Evolutionary conservation across 1,284 basidiomycete genomes (phyloP).

Genomic region (Puccinia polysora): DNA sequence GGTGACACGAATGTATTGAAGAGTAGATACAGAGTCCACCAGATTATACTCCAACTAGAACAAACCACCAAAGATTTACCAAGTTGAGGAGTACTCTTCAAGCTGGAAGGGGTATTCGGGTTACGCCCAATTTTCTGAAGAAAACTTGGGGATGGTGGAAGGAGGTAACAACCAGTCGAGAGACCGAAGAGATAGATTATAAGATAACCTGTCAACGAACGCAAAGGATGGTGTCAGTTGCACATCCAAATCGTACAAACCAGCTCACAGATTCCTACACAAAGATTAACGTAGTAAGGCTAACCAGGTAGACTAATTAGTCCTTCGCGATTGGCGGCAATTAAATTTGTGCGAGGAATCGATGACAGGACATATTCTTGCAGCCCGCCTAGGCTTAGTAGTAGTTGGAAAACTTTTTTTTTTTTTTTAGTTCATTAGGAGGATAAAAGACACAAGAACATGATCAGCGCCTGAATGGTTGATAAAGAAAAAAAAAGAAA

Average conservation of each 20-base stretch:
- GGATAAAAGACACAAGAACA: no score
- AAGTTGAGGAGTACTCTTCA: slow-evolving; percentile 40
- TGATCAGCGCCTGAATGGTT: no score
- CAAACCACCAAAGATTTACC: slow-evolving; percentile 71
- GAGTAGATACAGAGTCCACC: slow-evolving; percentile 66
- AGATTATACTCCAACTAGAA: slow-evolving; percentile 68
- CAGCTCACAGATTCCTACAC: no score
- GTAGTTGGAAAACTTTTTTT: slow-evolving; percentile 65
- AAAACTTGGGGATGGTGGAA: slow-evolving; percentile 71
- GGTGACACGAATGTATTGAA: slow-evolving; percentile 49
- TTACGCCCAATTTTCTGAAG: slow-evolving; percentile 51
- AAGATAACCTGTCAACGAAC: slow-evolving; percentile 76
- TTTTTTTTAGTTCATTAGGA: no score
- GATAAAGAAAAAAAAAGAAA: slow-evolving; percentile 9
- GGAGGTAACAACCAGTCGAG: slow-evolving; percentile 71
- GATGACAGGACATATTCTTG: slow-evolving; percentile 63
- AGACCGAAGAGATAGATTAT: slow-evolving; percentile 82
- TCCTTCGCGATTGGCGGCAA: slow-evolving; percentile 89
- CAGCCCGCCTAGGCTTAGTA: slow-evolving; percentile 61
- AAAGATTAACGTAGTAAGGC: slow-evolving; percentile 45
- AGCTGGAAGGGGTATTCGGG: slow-evolving; percentile 12
- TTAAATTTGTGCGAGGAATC: slow-evolving; percentile 61
- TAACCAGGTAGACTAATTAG: slow-evolving; percentile 70
- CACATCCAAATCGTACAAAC: no score
- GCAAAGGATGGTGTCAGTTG: no score